Percentiles rank a stretch among this genome's conserved stretches.
phyloP scores from a whole-genome alignment of 345 rosid species.

The Gossypium mustelinum region DNA sequence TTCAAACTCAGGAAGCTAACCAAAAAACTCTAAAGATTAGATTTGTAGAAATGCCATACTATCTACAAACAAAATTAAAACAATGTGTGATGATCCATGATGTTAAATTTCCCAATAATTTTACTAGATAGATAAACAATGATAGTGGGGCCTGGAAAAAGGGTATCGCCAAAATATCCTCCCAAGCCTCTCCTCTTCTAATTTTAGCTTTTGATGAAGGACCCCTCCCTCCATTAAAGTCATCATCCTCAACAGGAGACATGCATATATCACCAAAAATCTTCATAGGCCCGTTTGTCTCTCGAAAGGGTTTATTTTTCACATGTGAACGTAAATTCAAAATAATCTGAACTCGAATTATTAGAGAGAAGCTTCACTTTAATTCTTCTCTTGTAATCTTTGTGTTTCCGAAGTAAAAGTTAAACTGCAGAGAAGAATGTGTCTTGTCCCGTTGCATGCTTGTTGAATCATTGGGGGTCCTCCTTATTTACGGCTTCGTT shows the following conservation, averaged over 20 bases:
- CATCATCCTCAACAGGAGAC: not conserved
- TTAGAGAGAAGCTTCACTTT: not conserved
- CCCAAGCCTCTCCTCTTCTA: not conserved
- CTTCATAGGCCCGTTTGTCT: not conserved
- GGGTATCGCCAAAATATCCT: not conserved
- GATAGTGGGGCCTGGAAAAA: not conserved
- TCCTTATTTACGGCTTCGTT: not conserved
- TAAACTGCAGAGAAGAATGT: not conserved
- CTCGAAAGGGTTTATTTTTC: not conserved
- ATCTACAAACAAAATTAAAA: no score
- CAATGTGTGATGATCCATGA: not conserved
- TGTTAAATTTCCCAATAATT: not conserved
- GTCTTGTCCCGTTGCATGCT: constrained; percentile 1
- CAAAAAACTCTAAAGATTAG: no score
- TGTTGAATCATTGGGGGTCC: not conserved
- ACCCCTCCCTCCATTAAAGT: not conserved
- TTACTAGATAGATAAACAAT: not conserved
- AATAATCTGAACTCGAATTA: not conserved
- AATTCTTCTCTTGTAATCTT: not conserved
- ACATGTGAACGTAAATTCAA: not conserved
- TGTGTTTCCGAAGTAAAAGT: not conserved
- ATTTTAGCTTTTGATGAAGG: not conserved
- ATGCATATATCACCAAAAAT: constrained; percentile 4
- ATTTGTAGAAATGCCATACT: no score
- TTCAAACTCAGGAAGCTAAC: no score